Evolutionary conservation across 2,329 filamentous ascomycete genomes (phyloP), one percentile per base, ranked within the genome.

Genomic region (Colletotrichum liriopes): DNA sequence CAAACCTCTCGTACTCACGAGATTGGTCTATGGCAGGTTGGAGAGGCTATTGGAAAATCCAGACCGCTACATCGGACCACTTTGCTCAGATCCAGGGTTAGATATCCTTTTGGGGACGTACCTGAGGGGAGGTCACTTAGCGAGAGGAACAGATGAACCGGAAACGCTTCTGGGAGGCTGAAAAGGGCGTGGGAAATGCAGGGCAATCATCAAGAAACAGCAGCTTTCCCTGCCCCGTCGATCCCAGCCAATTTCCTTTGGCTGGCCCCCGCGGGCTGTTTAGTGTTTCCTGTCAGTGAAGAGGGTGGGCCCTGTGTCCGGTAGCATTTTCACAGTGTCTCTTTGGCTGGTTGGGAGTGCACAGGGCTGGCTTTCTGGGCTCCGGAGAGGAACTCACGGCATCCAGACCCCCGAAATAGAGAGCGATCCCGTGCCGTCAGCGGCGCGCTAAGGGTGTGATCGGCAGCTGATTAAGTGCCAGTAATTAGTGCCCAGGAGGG

Each of bases 181-280:
- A 61, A 58, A 65, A 52, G 59, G 65, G 52, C 52, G 55, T 67
- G 14, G 23, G 62, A 45, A 29, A 49, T 62, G 55, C 39, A 66
- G 67, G 59, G 65, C 60, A 72, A 72, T 72, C 32, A 69, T 49
- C 66, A 64, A 65, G 65, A 60, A 69, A 72, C 69, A 72, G 43
- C n/a, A 63, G 43, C 37, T 69, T 64, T 64, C 69, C 69, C 54
- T 72, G 59, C 45, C 41, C 23, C 37, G 69, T 60, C 69, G 69
- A 70, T 72, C 69, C 59, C 65, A 69, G 65, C 47, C 68, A 72
- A 69, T 69, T 72, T 67, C 65, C 35, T 69, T 47, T 60, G 59
- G 35, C 58, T 54, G 26, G 49, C 54, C 56, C 62, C 66, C 32
- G 9, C n/a, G 32, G 43, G 12, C 43, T 49, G 43, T 35, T 47